A percentile compares a stretch with the other conserved stretches of the same genome.
These are phyloP conservation scores for Fusarium subtropicale DNA, from an alignment of 2,329 filamentous ascomycete genomes.

Conservation along the genomic window DNA sequence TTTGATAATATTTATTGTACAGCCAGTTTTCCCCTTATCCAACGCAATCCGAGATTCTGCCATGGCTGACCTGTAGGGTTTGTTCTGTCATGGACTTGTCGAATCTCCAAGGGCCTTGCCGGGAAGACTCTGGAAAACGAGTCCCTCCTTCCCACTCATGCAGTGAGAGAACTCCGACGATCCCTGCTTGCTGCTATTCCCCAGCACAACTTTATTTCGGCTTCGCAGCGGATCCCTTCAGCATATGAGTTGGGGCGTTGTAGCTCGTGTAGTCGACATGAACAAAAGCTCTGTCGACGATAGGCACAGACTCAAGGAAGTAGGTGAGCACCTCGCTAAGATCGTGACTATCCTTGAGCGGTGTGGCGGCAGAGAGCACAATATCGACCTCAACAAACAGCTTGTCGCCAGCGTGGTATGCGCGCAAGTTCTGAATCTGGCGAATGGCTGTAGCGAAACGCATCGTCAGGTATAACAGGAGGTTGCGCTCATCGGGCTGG, in stretches of 20 bases:
- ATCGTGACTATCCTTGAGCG: constrained; percentile 83
- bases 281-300: constrained; percentile 78
- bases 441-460: constrained; percentile 89
- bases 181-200: not conserved
- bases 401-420: constrained; percentile 88
- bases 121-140: not conserved
- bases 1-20: constrained; percentile 33
- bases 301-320: constrained; percentile 84
- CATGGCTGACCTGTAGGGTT: not conserved
- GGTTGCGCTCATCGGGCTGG: constrained; percentile 83
- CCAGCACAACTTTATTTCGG: constrained; percentile 32
- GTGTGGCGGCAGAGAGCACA: constrained; percentile 80
- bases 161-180: not conserved
- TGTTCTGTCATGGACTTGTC: not conserved
- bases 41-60: not conserved
- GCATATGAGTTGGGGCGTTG: constrained; percentile 70
- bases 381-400: constrained; percentile 86
- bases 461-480: constrained; percentile 91
- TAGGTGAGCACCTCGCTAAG: constrained; percentile 82
- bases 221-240: constrained; percentile 48
- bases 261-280: constrained; percentile 74
- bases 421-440: constrained; percentile 85
- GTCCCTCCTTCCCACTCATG: not conserved
- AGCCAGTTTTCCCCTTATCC: constrained; percentile 3
- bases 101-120: not conserved